These are phyloP conservation scores for Chrysoporthe deuterocubensis DNA, from an alignment of 2,329 filamentous ascomycete species.

Conservation along the genomic window DNA sequence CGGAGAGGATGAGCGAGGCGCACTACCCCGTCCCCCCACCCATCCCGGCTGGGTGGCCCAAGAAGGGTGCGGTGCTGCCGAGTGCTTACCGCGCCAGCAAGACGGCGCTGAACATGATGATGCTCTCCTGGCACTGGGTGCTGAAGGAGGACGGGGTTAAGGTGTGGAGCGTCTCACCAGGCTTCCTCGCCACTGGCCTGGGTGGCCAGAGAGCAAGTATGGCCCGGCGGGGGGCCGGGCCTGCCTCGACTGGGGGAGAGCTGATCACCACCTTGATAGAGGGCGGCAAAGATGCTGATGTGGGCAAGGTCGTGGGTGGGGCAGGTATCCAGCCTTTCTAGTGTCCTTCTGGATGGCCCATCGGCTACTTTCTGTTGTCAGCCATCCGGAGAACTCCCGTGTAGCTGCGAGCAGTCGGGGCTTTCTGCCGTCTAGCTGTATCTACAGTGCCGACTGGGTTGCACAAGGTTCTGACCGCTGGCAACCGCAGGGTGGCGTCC, in stretches of 20 bases:
- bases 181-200: constrained; percentile 52
- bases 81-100: constrained; percentile 45
- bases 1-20: constrained; percentile 33
- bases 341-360: background rate
- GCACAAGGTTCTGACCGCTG: background rate
- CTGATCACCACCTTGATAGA: constrained; percentile 45
- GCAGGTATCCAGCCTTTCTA: constrained; percentile 11
- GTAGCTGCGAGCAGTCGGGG: background rate
- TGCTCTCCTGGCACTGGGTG: constrained; percentile 47
- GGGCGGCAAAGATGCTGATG: constrained; percentile 44
- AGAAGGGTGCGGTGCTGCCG: constrained; percentile 34
- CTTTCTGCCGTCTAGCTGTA: background rate
- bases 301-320: constrained; percentile 39
- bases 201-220: constrained; percentile 36
- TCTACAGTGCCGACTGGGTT: background rate
- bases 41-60: constrained; percentile 45
- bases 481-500: background rate
- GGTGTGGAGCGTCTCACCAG: constrained; percentile 52
- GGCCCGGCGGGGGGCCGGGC: constrained; percentile 29
- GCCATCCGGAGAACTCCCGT: background rate
- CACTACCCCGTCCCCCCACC: constrained; percentile 18
- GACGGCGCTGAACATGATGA: constrained; percentile 52
- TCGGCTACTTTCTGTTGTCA: background rate
- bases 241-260: constrained; percentile 36
- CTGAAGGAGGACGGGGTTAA: constrained; percentile 55